Percentiles rank a stretch among this genome's conserved stretches.
Evolutionary conservation across 1,284 basidiomycete genomes (phyloP).

Genomic region (Peniophora sp.): DNA sequence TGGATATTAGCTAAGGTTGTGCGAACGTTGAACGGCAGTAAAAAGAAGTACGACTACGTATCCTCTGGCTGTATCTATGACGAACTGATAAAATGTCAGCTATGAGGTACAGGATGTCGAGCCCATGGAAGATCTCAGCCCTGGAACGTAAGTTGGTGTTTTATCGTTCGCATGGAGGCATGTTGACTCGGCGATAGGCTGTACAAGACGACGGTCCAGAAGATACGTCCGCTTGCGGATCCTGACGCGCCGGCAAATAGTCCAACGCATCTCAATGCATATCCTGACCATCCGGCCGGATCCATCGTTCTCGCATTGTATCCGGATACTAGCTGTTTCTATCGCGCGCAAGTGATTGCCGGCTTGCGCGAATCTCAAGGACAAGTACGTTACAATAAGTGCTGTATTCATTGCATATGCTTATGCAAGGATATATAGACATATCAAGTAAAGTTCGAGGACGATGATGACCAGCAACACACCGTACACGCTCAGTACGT

Average conservation of each 20-base stretch:
- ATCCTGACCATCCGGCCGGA: slow-evolving; percentile 63
- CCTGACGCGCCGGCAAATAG: slow-evolving; percentile 46
- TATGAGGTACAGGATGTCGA: slow-evolving; percentile 81
- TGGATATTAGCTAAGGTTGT: slow-evolving; percentile 78
- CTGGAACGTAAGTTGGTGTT: slow-evolving; percentile 49
- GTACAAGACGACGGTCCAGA: slow-evolving; percentile 59
- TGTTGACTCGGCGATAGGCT: slow-evolving; percentile 28
- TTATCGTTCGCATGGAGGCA: slow-evolving; percentile 1
- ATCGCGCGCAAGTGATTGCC: slow-evolving; percentile 70
- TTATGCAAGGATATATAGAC: slow-evolving; percentile 29
- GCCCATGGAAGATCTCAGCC: slow-evolving; percentile 67
- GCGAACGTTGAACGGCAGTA: slow-evolving; percentile 60
- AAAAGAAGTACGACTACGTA: slow-evolving; percentile 40
- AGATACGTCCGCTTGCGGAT: slow-evolving; percentile 74
- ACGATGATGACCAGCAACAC: slow-evolving; percentile 76
- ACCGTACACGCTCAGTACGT: slow-evolving; percentile 64
- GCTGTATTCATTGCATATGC: neutral
- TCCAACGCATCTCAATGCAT: slow-evolving; percentile 56
- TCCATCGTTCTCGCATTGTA: slow-evolving; percentile 75
- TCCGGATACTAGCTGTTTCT: slow-evolving; percentile 82
- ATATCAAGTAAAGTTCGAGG: slow-evolving; percentile 76
- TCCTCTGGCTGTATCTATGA: slow-evolving; percentile 2
- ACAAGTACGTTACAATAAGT: neutral
- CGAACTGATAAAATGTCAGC: slow-evolving; percentile 25
- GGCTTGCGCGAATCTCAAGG: slow-evolving; percentile 42